Percentiles rank a stretch among this genome's conserved stretches.
Evolutionary conservation across 108 stramenopile genomes (phyloP).

Genomic region (Pseudonitzschia pungens): DNA sequence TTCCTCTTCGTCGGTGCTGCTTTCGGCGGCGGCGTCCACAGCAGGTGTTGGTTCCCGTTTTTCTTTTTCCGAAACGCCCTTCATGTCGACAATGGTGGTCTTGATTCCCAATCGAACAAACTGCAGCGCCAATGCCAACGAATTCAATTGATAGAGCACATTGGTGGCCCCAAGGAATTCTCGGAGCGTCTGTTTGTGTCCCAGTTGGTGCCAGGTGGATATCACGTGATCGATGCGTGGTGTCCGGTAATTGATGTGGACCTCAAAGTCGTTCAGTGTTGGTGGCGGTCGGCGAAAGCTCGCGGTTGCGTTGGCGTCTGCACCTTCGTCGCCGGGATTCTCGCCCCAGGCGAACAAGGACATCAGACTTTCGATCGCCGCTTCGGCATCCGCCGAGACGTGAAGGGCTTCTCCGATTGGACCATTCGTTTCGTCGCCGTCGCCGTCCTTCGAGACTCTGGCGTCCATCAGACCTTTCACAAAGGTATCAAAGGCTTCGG

Average conservation of each 20-base stretch:
- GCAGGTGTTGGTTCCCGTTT: not conserved
- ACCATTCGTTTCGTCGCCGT: not conserved
- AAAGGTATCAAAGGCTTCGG: constrained; percentile 19
- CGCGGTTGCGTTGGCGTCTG: not conserved
- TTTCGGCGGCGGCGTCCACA: not conserved
- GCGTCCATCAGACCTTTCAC: not conserved
- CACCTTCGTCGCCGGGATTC: not conserved
- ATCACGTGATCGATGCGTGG: constrained; percentile 3
- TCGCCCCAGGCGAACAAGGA: not conserved
- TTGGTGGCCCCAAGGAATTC: not conserved
- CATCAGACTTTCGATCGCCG: not conserved
- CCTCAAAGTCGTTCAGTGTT: constrained; percentile 6
- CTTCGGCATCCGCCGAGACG: not conserved
- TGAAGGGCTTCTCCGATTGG: not conserved
- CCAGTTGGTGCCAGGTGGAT: constrained; percentile 7
- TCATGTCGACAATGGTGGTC: constrained; percentile 9
- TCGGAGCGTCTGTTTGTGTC: not conserved
- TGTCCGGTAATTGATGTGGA: not conserved
- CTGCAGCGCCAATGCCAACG: constrained; percentile 1
- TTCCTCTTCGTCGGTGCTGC: not conserved
- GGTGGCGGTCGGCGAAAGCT: not conserved
- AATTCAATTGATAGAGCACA: not conserved
- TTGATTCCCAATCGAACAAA: constrained; percentile 7
- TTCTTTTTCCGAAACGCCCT: constrained; percentile 5
- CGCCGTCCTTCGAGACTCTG: too few relatives aligned